phyloP scores from a whole-genome alignment of 2,329 filamentous ascomycete species.

The Pestalotiopsis sp. region DNA sequence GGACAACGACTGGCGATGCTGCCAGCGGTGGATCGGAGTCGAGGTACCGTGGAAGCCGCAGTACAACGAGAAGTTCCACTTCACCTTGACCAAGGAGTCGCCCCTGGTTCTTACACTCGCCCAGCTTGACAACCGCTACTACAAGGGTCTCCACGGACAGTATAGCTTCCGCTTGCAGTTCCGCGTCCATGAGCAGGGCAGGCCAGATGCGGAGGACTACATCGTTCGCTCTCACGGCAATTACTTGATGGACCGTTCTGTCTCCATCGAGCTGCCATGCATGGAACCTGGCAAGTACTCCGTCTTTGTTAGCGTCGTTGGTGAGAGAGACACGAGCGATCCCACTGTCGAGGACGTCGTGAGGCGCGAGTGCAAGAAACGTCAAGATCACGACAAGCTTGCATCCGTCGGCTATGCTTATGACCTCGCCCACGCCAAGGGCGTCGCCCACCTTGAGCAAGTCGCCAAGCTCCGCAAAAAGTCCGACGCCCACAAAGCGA shows the following conservation, averaged over 20 bases:
- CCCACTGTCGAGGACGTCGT: conserved; percentile 57
- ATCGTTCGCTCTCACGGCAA: conserved; percentile 60
- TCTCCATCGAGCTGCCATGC: conserved; percentile 57
- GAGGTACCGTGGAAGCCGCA: conserved; percentile 62
- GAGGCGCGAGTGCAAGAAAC: conserved; percentile 46
- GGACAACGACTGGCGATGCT: conserved; percentile 57
- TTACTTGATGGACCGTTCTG: conserved; percentile 58
- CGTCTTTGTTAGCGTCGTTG: conserved; percentile 57
- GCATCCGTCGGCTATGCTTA: conserved; percentile 59
- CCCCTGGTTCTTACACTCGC: conserved; percentile 61
- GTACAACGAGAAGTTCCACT: conserved; percentile 62
- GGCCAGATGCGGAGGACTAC: conserved; percentile 55
- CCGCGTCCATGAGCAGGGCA: conserved; percentile 51
- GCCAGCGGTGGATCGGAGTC: conserved; percentile 61
- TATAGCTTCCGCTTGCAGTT: conserved; percentile 53
- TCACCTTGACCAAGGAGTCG: conserved; percentile 55
- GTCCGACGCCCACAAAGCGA: conserved; percentile 49
- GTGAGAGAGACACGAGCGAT: conserved; percentile 41
- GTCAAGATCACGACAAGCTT: conserved; percentile 58
- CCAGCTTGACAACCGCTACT: conserved; percentile 64
- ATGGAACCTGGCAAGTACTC: conserved; percentile 58
- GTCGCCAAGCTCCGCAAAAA: conserved; percentile 50
- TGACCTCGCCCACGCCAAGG: conserved; percentile 61
- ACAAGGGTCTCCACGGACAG: conserved; percentile 60
- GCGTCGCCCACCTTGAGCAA: conserved; percentile 49